Conservation (phyloP, 164 flowering plant genomes). For the Dillenia suffruticosa region DNA sequence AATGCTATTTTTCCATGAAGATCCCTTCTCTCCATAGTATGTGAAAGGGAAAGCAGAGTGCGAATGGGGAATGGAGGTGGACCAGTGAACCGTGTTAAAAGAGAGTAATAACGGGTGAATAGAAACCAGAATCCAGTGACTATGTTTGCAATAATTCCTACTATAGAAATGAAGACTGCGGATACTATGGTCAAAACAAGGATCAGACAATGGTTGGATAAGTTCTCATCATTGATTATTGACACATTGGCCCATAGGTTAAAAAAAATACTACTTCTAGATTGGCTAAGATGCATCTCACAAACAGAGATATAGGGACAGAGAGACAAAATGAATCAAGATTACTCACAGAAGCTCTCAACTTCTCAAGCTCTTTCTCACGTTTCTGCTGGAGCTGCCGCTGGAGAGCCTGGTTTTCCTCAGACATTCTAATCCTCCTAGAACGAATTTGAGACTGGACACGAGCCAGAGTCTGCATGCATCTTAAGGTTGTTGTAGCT, state of each 20-base stretch:
- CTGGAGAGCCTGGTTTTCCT: slow-evolving; percentile 70
- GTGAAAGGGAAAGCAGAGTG: too few species aligned
- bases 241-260: too few species aligned
- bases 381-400: slow-evolving; percentile 52
- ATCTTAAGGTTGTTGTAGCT: slow-evolving; percentile 42
- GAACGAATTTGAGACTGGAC: slow-evolving; percentile 69
- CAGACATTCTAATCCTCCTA: slow-evolving; percentile 65
- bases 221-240: too few species aligned
- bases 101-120: too few species aligned
- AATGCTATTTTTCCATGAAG: too few species aligned
- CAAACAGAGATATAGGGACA: not conserved
- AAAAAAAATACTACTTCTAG: too few species aligned
- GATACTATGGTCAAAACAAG: not conserved
- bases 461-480: slow-evolving; percentile 73
- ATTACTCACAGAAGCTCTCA: slow-evolving; percentile 41
- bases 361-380: slow-evolving; percentile 51
- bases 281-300: not conserved
- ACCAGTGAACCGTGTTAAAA: too few species aligned
- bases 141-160: too few species aligned
- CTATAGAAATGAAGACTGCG: not conserved
- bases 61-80: too few species aligned
- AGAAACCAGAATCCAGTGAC: too few species aligned
- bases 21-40: too few species aligned
- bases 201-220: too few species aligned
- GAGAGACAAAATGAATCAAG: not conserved